Conservation (phyloP, 352 stramenopile genomes). For the Globisporangium apiculatum region DNA sequence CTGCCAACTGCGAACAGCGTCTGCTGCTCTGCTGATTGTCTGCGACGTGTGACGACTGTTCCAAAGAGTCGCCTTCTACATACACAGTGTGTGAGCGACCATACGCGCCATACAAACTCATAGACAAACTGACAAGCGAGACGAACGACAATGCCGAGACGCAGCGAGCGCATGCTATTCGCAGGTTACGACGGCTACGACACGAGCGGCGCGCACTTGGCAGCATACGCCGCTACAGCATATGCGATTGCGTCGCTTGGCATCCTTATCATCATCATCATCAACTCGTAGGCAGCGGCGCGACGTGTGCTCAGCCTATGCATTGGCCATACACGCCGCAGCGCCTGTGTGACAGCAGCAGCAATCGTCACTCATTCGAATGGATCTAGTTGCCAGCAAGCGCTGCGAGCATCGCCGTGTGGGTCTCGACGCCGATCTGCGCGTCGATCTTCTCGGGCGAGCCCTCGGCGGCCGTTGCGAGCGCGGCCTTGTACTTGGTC, state of each 20-base stretch:
- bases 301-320: too few species aligned
- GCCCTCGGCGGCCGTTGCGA: constrained; percentile 76
- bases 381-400: constrained; percentile 61
- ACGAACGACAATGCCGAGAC: neutral
- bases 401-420: constrained; percentile 89
- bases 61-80: constrained; percentile 1
- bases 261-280: neutral
- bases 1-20: neutral
- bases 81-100: neutral
- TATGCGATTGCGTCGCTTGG: neutral
- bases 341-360: too few species aligned
- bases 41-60: neutral
- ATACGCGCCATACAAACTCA: neutral
- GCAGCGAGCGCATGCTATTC: constrained; percentile 3
- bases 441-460: constrained; percentile 90
- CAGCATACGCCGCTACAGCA: neutral
- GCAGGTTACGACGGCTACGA: neutral
- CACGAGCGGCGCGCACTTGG: neutral
- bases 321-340: too few species aligned
- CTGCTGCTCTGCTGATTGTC: neutral
- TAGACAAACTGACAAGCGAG: neutral
- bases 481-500: constrained; percentile 87
- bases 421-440: constrained; percentile 94
- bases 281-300: too few species aligned
- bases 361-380: neutral